Conservation (phyloP, 306 rosid genomes). For the Begonia peltatifolia region DNA sequence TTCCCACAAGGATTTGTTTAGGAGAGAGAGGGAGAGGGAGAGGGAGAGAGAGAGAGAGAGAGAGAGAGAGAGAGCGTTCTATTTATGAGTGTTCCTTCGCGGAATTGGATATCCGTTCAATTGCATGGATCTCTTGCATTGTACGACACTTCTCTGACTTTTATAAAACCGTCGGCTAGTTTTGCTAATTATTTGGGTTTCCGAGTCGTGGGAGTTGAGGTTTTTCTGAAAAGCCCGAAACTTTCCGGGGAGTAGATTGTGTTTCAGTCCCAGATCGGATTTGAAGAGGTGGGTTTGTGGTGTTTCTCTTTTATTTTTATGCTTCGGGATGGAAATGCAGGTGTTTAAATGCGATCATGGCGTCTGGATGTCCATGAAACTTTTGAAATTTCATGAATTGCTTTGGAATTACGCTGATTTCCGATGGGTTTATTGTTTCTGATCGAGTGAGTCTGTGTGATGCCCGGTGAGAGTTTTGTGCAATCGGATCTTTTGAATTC, state of each 20-base stretch:
- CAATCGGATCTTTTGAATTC: neutral
- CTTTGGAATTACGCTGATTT: conserved; percentile 9
- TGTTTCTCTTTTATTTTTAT: neutral
- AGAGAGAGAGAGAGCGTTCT: neutral
- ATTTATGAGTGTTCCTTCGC: neutral
- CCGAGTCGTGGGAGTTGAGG: neutral
- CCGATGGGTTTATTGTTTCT: conserved; percentile 6
- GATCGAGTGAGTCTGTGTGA: no score
- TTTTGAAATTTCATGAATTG: conserved; percentile 7
- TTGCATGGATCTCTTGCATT: neutral
- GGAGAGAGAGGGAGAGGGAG: no score
- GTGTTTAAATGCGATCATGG: neutral
- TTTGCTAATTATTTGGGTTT: neutral
- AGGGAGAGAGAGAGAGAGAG: conserved; percentile 2
- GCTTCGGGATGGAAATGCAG: conserved; percentile 1
- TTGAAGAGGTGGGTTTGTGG: conserved; percentile 2
- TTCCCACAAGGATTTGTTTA: neutral
- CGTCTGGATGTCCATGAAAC: neutral
- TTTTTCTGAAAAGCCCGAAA: neutral
- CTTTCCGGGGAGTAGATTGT: neutral
- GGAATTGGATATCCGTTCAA: neutral
- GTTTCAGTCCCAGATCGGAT: neutral
- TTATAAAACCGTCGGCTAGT: neutral
- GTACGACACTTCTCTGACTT: neutral
- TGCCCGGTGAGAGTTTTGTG: neutral